Percentiles rank a stretch among this genome's conserved stretches.
These are phyloP conservation scores for Spatholobus suberectus DNA, from an alignment of 306 rosid genomes.

Conservation along the genomic window DNA sequence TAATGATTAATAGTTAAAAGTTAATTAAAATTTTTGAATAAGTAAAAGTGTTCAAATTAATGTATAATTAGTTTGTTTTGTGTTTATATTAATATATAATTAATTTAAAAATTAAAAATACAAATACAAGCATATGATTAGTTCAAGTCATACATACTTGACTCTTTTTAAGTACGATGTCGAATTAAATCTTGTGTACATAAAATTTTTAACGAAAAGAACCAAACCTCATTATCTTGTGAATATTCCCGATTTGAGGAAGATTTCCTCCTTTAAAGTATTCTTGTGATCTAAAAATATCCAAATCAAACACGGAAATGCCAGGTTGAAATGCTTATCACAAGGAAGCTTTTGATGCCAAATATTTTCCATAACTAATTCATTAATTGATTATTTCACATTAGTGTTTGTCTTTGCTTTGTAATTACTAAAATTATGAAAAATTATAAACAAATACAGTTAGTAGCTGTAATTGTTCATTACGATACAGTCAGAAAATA, in stretches of 20 bases:
- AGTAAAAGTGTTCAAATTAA: background rate
- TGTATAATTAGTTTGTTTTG: too few relatives aligned
- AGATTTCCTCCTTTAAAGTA: too few relatives aligned
- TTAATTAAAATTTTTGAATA: background rate
- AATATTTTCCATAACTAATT: too few relatives aligned
- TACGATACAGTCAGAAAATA: background rate
- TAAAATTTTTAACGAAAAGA: background rate
- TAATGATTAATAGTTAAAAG: background rate
- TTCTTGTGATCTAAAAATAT: background rate
- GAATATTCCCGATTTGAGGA: too few relatives aligned
- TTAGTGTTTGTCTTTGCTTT: background rate
- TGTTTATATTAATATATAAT: background rate
- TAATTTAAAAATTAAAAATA: background rate
- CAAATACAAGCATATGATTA: too few relatives aligned
- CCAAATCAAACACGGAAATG: background rate
- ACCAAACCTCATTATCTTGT: too few relatives aligned
- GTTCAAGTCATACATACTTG: background rate
- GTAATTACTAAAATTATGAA: background rate
- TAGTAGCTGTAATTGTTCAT: background rate
- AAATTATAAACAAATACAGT: background rate
- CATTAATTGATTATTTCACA: background rate
- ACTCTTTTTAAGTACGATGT: background rate
- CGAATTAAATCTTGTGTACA: background rate
- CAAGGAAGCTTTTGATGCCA: background rate
- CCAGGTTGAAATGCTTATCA: background rate